A percentile compares a stretch with the other conserved stretches of the same genome.
Evolutionary conservation across 176 grass and related monocot genomes (phyloP).

Genomic region (Hordeum marinum): DNA sequence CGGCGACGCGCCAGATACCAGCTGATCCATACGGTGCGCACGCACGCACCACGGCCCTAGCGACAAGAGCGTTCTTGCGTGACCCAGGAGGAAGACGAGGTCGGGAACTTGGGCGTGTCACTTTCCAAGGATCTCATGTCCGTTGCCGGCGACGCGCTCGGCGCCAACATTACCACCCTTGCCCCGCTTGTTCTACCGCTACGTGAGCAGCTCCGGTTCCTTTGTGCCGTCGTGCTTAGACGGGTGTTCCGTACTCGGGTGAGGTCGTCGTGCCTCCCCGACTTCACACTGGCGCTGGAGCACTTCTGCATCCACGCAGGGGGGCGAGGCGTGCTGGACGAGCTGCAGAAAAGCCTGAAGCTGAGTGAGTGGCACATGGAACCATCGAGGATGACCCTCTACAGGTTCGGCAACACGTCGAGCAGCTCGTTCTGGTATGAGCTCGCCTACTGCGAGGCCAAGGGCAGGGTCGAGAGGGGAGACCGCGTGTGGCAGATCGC

Average conservation of each 20-base stretch:
- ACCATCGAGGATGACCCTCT: constrained; percentile 79
- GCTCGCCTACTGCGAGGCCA: constrained; percentile 85
- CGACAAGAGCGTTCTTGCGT: too few relatives aligned
- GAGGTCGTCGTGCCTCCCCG: constrained; percentile 45
- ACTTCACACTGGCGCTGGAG: constrained; percentile 34
- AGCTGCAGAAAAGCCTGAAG: too few relatives aligned
- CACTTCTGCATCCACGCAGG: constrained; percentile 63
- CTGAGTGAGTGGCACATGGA: constrained; percentile 48
- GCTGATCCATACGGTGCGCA: too few relatives aligned
- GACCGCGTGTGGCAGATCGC: constrained; percentile 84
- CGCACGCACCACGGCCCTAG: too few relatives aligned
- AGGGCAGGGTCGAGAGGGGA: constrained; percentile 44
- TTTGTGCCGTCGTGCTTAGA: neutral
- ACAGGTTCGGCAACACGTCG: constrained; percentile 80
- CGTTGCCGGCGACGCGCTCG: neutral
- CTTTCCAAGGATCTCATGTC: too few relatives aligned
- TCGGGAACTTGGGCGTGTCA: too few relatives aligned
- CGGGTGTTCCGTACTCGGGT: neutral
- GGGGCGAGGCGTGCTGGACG: too few relatives aligned
- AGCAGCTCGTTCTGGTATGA: constrained; percentile 97
- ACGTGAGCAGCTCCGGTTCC: neutral
- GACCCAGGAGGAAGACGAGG: too few relatives aligned
- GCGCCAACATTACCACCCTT: neutral
- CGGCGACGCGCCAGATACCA: neutral
- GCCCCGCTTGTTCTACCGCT: neutral